These are phyloP conservation scores for Asterochloris sp. DNA, from an alignment of 139 green algal genomes.

Conservation along the genomic window DNA sequence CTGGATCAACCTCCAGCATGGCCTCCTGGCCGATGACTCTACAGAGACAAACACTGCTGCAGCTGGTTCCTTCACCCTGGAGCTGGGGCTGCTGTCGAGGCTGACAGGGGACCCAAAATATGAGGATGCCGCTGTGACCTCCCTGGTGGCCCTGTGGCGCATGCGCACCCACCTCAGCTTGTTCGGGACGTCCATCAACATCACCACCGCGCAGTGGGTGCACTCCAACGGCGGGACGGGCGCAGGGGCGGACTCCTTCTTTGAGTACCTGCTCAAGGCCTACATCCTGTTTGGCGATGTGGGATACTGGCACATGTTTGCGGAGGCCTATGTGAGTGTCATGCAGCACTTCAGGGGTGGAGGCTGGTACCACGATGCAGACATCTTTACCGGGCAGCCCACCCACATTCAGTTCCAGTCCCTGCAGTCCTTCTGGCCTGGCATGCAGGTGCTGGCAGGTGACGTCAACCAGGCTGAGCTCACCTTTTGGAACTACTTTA, in stretches of 20 bases:
- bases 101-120: conserved; percentile 19
- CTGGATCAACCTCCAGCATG: conserved; percentile 24
- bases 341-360: conserved; percentile 28
- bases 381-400: conserved; percentile 66
- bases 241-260: conserved; percentile 77
- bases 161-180: conserved; percentile 45
- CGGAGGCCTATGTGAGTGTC: conserved; percentile 52
- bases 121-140: conserved; percentile 6
- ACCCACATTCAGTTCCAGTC: conserved; percentile 63
- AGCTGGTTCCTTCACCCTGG: conserved; percentile 13
- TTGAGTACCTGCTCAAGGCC: conserved; percentile 90
- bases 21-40: not conserved
- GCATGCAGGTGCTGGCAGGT: conserved; percentile 72
- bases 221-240: conserved; percentile 66
- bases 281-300: conserved; percentile 77
- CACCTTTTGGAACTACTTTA: conserved; percentile 67
- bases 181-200: conserved; percentile 69
- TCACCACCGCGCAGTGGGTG: conserved; percentile 50
- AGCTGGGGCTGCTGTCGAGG: conserved; percentile 19
- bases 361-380: conserved; percentile 68
- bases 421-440: conserved; percentile 88
- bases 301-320: conserved; percentile 67
- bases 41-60: conserved; percentile 19
- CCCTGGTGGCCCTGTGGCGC: conserved; percentile 30
- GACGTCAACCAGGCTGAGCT: conserved; percentile 50